Evolutionary conservation across 1,284 basidiomycete genomes (phyloP), one percentile per base, ranked within the genome.

Genomic region (Coriolopsis trogii): DNA sequence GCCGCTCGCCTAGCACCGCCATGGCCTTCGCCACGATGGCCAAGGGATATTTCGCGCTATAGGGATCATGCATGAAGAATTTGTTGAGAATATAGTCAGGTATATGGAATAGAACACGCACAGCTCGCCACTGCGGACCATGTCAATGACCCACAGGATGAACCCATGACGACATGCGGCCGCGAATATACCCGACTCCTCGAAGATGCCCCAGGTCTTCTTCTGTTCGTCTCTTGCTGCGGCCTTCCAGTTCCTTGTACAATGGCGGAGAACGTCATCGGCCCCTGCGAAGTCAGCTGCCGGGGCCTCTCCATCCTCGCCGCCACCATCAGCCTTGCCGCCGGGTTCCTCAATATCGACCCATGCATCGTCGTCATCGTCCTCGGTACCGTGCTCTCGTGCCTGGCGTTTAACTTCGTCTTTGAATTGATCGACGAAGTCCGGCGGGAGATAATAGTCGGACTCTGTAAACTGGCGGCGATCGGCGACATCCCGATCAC

Each of bases 21-120:
- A 73, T 41, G 1, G 67, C 34, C 41, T 60, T 55, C 2, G 61
- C 50, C 6, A 66, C 49, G 7, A 65, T 61, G 0, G 70, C 69
- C 0, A 73, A 57, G 0, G 66, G 61, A 42, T 73, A 71, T 49
- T 73, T 73, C 15, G 70, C 70, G 3, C 72, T 40, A 15, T 73
- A 53, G 0, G 24, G 41, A 37, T 4, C 16, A 47, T 46, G n/a
- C n/a, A n/a, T n/a, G n/a, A n/a, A n/a, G n/a, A n/a, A n/a, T n/a
- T n/a, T n/a, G n/a, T n/a, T n/a, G n/a, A n/a, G n/a, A n/a, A n/a
- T n/a, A n/a, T n/a, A n/a, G n/a, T n/a, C n/a, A n/a, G n/a, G n/a
- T n/a, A n/a, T n/a, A n/a, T n/a, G n/a, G n/a, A n/a, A n/a, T 28
- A 61, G 57, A 46, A 63, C 62, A 49, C 38, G 55, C 46, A 71